Evolutionary conservation across 768 basidiomycete genomes (phyloP).

Genomic region (Leccinum arenicola): DNA sequence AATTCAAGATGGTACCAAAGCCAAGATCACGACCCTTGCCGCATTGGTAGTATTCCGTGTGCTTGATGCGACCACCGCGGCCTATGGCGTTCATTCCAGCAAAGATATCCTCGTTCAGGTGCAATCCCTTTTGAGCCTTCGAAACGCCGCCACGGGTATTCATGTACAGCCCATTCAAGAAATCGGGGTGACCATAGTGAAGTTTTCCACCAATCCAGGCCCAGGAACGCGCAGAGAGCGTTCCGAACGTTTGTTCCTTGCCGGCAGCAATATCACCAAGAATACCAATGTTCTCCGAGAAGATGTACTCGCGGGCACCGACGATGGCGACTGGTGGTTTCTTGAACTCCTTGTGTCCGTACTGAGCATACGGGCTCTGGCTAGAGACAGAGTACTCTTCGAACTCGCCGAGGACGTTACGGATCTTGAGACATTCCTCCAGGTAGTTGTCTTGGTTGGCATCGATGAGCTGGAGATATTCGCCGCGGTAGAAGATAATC

Average conservation of each 20-base stretch:
- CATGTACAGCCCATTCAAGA: constrained; percentile 98
- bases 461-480: constrained; percentile 98
- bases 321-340: constrained; percentile 92
- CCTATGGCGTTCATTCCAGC: constrained; percentile 99
- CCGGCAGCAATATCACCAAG: constrained; percentile 97
- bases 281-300: constrained; percentile 99
- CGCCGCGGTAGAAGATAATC: constrained; percentile 98
- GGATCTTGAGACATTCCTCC: constrained; percentile 98
- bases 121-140: constrained; percentile 99
- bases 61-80: constrained; percentile 96
- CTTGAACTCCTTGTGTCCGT: constrained; percentile 86
- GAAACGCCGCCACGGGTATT: constrained; percentile 97
- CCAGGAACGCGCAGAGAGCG: constrained; percentile 91
- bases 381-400: constrained; percentile 86
- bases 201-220: constrained; percentile 98
- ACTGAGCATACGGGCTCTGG: constrained; percentile 90
- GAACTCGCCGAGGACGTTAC: constrained; percentile 97
- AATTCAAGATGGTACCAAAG: constrained; percentile 98
- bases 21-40: constrained; percentile 98
- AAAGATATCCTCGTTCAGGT: constrained; percentile 99
- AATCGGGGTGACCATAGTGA: constrained; percentile 99
- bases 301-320: constrained; percentile 99
- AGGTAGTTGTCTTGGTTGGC: constrained; percentile 99
- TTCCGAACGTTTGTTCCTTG: constrained; percentile 99
- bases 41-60: constrained; percentile 99